A percentile compares a stretch with the other conserved stretches of the same genome.
phyloP scores from a whole-genome alignment of 2,329 filamentous ascomycete species.

The Aspergillus candidus region DNA sequence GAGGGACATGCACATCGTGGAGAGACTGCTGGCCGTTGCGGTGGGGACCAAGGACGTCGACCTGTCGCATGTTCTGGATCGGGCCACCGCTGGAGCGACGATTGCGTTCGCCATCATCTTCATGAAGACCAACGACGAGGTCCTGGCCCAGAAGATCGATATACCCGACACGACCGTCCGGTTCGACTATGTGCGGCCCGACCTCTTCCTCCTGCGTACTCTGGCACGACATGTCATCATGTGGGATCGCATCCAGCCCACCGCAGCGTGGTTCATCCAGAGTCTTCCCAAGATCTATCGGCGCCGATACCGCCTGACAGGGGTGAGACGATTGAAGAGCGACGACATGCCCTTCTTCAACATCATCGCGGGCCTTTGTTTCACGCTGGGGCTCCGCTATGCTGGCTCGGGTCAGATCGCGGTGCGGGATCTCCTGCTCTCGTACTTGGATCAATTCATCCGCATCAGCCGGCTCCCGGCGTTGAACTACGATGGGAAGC shows the following conservation, averaged over 20 bases:
- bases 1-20: conserved; percentile 88
- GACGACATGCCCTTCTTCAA: conserved; percentile 89
- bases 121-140: conserved; percentile 89
- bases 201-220: conserved; percentile 84
- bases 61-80: conserved; percentile 85
- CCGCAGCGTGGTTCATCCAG: conserved; percentile 65
- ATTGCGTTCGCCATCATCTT: conserved; percentile 87
- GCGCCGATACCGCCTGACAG: conserved; percentile 53
- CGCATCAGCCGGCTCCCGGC: conserved; percentile 62
- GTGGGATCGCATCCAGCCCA: conserved; percentile 76
- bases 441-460: conserved; percentile 82
- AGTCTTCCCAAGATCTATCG: conserved; percentile 69
- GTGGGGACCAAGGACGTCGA: conserved; percentile 87
- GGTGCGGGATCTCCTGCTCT: conserved; percentile 74
- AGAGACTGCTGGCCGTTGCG: conserved; percentile 77
- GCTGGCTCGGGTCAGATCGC: conserved; percentile 64
- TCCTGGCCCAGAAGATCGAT: conserved; percentile 85
- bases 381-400: conserved; percentile 66
- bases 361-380: conserved; percentile 82
- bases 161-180: conserved; percentile 84
- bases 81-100: conserved; percentile 87
- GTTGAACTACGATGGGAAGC: conserved; percentile 70
- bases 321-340: conserved; percentile 60
- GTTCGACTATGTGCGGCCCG: conserved; percentile 91
- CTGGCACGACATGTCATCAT: conserved; percentile 86